Percentiles rank a stretch among this genome's conserved stretches.
Conservation (phyloP, 2,329 filamentous ascomycete species). For the Claviceps fusiformis region DNA sequence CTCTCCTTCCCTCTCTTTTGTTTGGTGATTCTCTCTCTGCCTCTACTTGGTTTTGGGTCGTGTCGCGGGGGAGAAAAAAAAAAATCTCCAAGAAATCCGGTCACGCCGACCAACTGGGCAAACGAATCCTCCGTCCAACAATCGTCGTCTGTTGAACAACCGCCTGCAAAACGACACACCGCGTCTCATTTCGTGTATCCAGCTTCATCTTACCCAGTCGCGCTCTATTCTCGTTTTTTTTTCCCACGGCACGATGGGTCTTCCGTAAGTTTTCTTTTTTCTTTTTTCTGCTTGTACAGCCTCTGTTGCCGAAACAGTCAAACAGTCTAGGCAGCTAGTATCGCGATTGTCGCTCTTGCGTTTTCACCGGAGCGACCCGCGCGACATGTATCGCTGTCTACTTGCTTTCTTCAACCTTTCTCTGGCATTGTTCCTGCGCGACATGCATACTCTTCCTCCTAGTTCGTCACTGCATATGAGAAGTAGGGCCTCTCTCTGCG, state of each 20-base stretch:
- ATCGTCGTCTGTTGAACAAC: too few relatives aligned
- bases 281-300: slow-evolving; percentile 1
- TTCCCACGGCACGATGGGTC: slow-evolving; percentile 24
- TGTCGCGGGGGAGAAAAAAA: neutral
- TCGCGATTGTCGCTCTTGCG: neutral
- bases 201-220: neutral
- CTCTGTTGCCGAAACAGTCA: neutral
- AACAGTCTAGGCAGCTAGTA: neutral
- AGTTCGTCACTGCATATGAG: neutral
- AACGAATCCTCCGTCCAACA: neutral
- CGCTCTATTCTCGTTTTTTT: neutral
- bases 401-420: neutral
- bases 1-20: neutral
- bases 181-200: neutral
- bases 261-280: slow-evolving; percentile 34
- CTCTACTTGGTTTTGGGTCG: neutral
- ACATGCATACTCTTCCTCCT: neutral
- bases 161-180: neutral
- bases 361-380: neutral
- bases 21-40: neutral
- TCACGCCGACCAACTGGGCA: neutral
- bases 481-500: slow-evolving; percentile 1
- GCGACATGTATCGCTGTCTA: neutral
- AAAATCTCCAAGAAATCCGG: neutral
- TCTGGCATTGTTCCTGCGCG: neutral